These are phyloP conservation scores for Cadophora luteo-olivacea DNA, from an alignment of 2,329 filamentous ascomycete species.

Conservation along the genomic window DNA sequence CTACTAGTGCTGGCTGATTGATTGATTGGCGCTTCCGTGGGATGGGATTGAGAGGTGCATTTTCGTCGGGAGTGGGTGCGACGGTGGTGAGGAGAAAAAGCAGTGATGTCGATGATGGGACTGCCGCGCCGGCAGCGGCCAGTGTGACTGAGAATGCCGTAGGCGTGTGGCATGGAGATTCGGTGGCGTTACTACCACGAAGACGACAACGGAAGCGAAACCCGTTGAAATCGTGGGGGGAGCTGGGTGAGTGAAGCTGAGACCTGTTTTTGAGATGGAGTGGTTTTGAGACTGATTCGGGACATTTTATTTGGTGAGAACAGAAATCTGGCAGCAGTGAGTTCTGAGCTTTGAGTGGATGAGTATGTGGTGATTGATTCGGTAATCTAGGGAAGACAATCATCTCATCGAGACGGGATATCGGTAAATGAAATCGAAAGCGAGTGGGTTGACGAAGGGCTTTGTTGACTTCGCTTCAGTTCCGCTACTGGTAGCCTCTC, in stretches of 20 bases:
- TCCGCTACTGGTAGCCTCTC: slow-evolving; percentile 37
- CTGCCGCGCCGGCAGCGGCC: background rate
- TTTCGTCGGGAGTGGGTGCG: background rate
- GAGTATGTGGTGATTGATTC: background rate
- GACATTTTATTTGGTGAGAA: background rate
- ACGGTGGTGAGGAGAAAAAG: slow-evolving; percentile 8
- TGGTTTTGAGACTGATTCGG: slow-evolving; percentile 15
- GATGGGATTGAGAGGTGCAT: background rate
- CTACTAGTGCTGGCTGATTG: background rate
- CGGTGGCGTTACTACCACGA: background rate
- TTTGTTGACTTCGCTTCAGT: slow-evolving; percentile 31
- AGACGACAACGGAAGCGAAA: background rate
- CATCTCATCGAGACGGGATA: slow-evolving; percentile 47
- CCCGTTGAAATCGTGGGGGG: slow-evolving; percentile 24
- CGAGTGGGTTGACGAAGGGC: slow-evolving; percentile 3
- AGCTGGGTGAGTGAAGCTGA: slow-evolving; percentile 22
- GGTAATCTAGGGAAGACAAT: slow-evolving; percentile 42
- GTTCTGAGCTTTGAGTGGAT: background rate
- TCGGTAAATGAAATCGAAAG: slow-evolving; percentile 30
- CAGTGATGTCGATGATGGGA: background rate
- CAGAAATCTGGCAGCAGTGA: slow-evolving; percentile 36
- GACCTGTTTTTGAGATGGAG: background rate
- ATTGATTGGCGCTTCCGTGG: background rate
- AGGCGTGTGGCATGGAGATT: background rate
- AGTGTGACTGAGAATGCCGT: background rate